Evolutionary conservation across 163 green algal genomes (phyloP).

Genomic region (Prototheca stagnorum): DNA sequence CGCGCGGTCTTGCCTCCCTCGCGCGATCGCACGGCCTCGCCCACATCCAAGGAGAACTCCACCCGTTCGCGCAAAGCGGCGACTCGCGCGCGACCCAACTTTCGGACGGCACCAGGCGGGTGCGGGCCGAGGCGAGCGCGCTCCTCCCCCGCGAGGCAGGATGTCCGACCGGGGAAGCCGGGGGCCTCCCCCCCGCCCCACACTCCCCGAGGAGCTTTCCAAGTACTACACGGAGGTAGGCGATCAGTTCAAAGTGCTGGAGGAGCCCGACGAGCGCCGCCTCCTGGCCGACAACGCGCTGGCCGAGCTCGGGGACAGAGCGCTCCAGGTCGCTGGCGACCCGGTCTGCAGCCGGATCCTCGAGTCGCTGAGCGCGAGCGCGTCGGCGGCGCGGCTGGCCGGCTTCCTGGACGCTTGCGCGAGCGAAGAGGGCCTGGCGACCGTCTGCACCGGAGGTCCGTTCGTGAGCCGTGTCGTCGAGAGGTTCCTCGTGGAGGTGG

Average conservation of each 20-base stretch:
- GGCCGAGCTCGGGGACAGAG: background rate
- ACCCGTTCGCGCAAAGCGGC: no score
- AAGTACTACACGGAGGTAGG: background rate
- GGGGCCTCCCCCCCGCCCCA: background rate
- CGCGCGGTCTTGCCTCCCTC: no score
- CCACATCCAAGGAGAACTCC: no score
- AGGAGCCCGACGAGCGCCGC: no score
- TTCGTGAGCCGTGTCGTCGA: background rate
- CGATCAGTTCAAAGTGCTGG: background rate
- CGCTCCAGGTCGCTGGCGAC: background rate
- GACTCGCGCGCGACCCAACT: no score
- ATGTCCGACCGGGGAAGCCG: no score
- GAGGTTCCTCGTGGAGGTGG: background rate
- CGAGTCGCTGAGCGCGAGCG: background rate
- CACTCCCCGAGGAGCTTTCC: background rate
- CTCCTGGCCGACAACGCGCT: background rate
- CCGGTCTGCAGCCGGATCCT: background rate
- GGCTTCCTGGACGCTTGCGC: background rate
- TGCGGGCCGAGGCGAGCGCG: no score
- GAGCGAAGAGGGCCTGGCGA: background rate
- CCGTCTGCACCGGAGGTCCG: background rate
- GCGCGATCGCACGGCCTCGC: no score
- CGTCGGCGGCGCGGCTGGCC: background rate
- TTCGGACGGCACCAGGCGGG: no score
- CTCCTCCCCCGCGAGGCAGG: no score